phyloP scores from a whole-genome alignment of 2,329 filamentous ascomycete genomes.

The Arachnomyces sp. region DNA sequence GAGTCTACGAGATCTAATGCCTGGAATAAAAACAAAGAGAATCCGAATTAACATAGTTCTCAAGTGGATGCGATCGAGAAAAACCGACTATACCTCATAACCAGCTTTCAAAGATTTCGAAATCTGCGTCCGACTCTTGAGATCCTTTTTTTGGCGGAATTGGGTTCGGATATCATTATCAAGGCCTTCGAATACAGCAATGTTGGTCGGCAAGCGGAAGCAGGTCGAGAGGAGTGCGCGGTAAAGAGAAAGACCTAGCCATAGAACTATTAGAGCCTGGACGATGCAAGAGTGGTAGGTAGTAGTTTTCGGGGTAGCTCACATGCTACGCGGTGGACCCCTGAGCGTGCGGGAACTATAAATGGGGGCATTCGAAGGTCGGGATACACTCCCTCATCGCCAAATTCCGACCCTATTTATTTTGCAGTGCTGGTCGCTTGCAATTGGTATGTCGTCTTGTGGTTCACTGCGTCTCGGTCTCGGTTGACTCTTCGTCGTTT shows the following conservation, averaged over 20 bases:
- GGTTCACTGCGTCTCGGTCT: too few relatives aligned
- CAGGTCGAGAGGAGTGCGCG: conserved; percentile 38
- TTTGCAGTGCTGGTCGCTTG: too few relatives aligned
- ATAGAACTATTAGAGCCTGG: neutral
- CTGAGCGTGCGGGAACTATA: conserved; percentile 26
- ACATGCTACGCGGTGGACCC: conserved; percentile 39
- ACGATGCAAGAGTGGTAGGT: neutral
- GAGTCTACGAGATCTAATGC: conserved; percentile 31
- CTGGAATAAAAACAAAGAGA: conserved; percentile 14
- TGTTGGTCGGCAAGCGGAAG: conserved; percentile 19
- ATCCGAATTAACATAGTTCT: neutral
- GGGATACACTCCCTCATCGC: neutral
- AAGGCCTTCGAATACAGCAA: conserved; percentile 17
- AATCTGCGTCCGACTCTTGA: conserved; percentile 33
- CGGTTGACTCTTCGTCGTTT: too few relatives aligned
- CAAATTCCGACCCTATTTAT: too few relatives aligned
- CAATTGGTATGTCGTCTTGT: too few relatives aligned
- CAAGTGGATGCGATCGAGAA: neutral
- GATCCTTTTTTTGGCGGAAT: conserved; percentile 30
- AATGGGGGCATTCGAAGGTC: conserved; percentile 28
- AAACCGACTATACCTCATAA: conserved; percentile 28
- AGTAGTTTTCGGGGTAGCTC: conserved; percentile 10
- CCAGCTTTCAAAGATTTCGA: conserved; percentile 33
- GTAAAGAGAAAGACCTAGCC: conserved; percentile 36
- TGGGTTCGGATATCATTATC: conserved; percentile 26